Conservation (phyloP, 257 asterid genomes). For the Solanum microdontum region DNA sequence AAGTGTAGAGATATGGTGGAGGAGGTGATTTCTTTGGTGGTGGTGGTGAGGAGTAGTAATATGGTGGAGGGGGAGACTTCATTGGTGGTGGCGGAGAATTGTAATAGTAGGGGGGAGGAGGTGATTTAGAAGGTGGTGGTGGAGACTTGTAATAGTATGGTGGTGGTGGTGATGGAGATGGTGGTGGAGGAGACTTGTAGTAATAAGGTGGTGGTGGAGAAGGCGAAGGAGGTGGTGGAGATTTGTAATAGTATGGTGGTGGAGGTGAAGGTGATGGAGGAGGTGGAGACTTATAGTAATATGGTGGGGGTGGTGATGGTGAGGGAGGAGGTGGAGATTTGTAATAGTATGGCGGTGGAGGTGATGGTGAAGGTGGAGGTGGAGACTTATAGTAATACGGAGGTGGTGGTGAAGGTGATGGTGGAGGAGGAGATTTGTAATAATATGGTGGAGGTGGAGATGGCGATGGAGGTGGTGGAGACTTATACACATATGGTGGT, state of each 20-base stretch:
- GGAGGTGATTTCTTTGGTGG: neutral
- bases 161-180: neutral
- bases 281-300: neutral
- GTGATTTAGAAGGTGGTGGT: neutral
- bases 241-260: neutral
- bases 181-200: neutral
- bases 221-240: neutral
- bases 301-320: rapidly evolving
- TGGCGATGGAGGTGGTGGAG: neutral
- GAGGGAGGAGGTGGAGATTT: neutral
- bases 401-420: neutral
- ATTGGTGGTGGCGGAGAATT: slow-evolving; percentile 36
- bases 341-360: neutral
- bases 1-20: slow-evolving; percentile 18
- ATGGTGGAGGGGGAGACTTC: neutral
- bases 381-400: neutral
- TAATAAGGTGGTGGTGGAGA: neutral
- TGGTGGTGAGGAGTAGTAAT: neutral
- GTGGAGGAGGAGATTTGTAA: neutral
- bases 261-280: rapidly evolving
- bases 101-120: neutral
- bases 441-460: neutral
- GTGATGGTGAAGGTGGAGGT: neutral
- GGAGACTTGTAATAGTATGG: neutral
- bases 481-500: neutral